phyloP scores from a whole-genome alignment of 78 protist species.

The Dictyostelium intermedium region DNA sequence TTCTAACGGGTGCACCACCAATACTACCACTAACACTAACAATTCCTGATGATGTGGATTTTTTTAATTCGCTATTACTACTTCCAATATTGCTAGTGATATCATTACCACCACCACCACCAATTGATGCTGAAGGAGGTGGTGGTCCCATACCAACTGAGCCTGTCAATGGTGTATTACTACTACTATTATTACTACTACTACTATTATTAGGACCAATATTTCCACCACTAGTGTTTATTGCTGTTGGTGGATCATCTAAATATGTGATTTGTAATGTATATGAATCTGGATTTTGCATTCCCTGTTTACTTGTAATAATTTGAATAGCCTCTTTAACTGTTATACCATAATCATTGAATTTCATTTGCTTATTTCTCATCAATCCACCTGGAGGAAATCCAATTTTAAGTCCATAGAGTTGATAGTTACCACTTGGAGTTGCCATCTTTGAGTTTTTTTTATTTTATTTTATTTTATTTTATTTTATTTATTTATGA shows the following conservation, averaged over 20 bases:
- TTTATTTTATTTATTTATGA: neutral
- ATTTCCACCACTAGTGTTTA: neutral
- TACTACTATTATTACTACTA: neutral
- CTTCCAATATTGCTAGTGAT: neutral
- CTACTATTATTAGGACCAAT: neutral
- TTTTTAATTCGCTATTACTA: neutral
- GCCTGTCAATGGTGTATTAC: neutral
- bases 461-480: neutral
- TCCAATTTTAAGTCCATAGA: constrained; percentile 61
- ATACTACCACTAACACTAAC: neutral
- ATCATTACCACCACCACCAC: neutral
- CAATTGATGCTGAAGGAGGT: neutral
- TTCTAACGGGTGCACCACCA: neutral
- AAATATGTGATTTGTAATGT: constrained; percentile 24
- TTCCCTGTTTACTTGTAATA: constrained; percentile 23
- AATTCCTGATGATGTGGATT: neutral
- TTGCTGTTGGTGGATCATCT: neutral
- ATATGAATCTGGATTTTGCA: constrained; percentile 41
- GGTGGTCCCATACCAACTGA: neutral
- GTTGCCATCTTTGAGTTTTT: neutral
- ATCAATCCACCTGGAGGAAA: constrained; percentile 43
- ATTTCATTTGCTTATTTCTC: constrained; percentile 29
- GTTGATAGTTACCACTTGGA: neutral
- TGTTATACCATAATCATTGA: constrained; percentile 34
- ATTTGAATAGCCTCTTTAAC: constrained; percentile 12